Evolutionary conservation across 2,329 filamentous ascomycete species (phyloP), one percentile per base, ranked within the genome.

Genomic region (Diplodia sapinea): DNA sequence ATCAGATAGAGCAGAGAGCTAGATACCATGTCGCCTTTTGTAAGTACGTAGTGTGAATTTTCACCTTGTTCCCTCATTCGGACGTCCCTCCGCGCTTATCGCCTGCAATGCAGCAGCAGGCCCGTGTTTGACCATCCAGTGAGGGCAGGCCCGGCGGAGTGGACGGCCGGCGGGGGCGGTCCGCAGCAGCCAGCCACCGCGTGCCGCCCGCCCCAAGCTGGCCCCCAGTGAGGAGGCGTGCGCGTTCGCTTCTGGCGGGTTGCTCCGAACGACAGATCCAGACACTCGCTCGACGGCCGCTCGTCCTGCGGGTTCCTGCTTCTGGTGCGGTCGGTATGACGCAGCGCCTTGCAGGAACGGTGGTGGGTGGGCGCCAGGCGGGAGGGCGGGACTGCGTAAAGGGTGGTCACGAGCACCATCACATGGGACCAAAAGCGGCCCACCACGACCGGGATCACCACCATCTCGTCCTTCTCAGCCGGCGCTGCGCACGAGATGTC

Each of bases 291-390:
- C 38, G n/a, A 12, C 23, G 59, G 23, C 47, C 38, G 43, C 43
- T 50, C 59, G 51, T 51, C 59, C 59, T 63, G 59, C 59, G 59
- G 59, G 59, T 63, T 63, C 59, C 59, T 63, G 59, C 59, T 63
- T 63, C 59, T 63, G 59, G 59, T 49, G 43, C 29, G 47, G 59
- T 36, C 29, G 59, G 26, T n/a, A 63, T 63, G 59, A 63, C 59
- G 59, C 59, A 63, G 59, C 47, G 59, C n/a, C 23, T 63, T 63
- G 59, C 59, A 63, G 59, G 59, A 63, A 63, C 59, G 29, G 43
- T 26, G 23, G 23, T 26, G 23, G 23, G 23, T 26, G 23, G 57
- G n/a, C 40, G 57, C 23, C 55, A 57, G 59, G 59, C 43, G 59
- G 59, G 59, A 63, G 59, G 20, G 59, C 59, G 59, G 59, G 43